Percentiles rank a stretch among this genome's conserved stretches.
phyloP scores from a whole-genome alignment of 83 land plant genomes.

The Picea abies region DNA sequence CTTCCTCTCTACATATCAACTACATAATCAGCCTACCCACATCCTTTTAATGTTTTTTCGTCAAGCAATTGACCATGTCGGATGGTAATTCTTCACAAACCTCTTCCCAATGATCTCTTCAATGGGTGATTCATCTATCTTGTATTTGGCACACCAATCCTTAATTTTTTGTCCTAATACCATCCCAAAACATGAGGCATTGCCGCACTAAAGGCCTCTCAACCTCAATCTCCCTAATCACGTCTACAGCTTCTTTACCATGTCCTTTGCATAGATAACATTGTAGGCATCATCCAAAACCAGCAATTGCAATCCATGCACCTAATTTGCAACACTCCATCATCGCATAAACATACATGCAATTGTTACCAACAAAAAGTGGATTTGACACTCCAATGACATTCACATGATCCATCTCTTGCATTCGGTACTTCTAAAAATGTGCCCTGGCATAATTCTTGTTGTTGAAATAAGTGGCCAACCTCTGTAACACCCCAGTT shows the following conservation, averaged over 20 bases:
- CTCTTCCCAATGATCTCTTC: constrained; percentile 73
- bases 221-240: constrained; percentile 70
- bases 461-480: constrained; percentile 57
- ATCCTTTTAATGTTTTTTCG: too few species aligned
- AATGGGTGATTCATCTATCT: constrained; percentile 40
- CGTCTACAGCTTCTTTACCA: constrained; percentile 66
- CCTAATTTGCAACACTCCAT: constrained; percentile 54
- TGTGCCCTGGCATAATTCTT: constrained; percentile 28
- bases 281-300: constrained; percentile 79
- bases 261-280: constrained; percentile 60
- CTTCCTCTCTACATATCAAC: too few species aligned
- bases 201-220: constrained; percentile 89
- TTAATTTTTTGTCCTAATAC: constrained; percentile 67
- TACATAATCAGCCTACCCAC: too few species aligned
- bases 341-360: constrained; percentile 33
- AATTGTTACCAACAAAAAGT: constrained; percentile 14
- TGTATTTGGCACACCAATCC: constrained; percentile 73
- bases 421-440: constrained; percentile 57
- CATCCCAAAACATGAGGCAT: constrained; percentile 93
- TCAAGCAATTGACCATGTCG: too few species aligned
- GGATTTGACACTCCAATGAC: constrained; percentile 36
- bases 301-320: constrained; percentile 53
- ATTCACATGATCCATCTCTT: constrained; percentile 45
- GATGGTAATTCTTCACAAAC: not conserved
- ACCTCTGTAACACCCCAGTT: constrained; percentile 15